A percentile compares a stretch with the other conserved stretches of the same genome.
Evolutionary conservation across 2,329 filamentous ascomycete genomes (phyloP).

Genomic region (Ceratocystis cubensis): DNA sequence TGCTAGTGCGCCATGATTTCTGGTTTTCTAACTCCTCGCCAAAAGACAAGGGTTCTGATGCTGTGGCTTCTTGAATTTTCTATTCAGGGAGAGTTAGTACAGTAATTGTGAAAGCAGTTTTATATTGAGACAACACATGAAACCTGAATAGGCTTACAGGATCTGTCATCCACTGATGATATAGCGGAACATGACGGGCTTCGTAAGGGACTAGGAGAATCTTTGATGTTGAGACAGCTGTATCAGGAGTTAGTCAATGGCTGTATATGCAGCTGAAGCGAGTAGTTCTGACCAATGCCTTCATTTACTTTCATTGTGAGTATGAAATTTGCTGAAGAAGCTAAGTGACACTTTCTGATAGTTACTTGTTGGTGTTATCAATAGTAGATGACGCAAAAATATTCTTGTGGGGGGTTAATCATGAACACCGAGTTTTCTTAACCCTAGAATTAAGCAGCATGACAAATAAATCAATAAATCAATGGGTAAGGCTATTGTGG

Average conservation of each 20-base stretch:
- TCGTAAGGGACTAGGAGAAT: slow-evolving; percentile 77
- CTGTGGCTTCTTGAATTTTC: slow-evolving; percentile 72
- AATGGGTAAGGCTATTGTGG: background rate
- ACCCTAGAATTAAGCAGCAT: background rate
- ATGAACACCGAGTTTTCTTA: background rate
- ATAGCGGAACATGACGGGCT: slow-evolving; percentile 64
- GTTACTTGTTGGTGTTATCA: background rate
- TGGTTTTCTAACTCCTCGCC: slow-evolving; percentile 85
- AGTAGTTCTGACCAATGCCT: slow-evolving; percentile 30
- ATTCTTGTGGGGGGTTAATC: background rate
- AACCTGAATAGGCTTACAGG: slow-evolving; percentile 36
- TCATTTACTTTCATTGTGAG: slow-evolving; percentile 36
- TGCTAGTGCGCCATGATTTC: slow-evolving; percentile 65
- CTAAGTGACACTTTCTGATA: background rate
- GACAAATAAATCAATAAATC: background rate
- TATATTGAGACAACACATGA: background rate
- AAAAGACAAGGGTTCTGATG: slow-evolving; percentile 70
- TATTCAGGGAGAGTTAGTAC: background rate
- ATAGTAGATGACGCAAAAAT: background rate
- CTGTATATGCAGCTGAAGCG: background rate
- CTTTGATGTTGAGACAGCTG: slow-evolving; percentile 54
- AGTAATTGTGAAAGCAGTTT: background rate
- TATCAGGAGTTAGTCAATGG: background rate
- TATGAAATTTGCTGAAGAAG: background rate
- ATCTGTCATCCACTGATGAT: slow-evolving; percentile 89